Conservation (phyloP, 2,329 filamentous ascomycete genomes). For the Hypoxylon sp. region DNA sequence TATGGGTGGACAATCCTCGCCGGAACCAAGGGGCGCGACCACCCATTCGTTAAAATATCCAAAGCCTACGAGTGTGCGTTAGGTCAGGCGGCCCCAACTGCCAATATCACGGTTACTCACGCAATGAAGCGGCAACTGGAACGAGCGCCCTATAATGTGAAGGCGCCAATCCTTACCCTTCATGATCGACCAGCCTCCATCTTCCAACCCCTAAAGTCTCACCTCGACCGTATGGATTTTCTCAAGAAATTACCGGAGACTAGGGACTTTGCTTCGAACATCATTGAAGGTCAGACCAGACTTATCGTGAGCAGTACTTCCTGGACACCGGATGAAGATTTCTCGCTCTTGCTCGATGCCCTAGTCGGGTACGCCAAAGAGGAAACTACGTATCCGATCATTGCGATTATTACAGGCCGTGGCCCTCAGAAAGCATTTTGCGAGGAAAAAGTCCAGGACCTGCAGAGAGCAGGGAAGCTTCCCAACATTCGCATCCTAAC, state of each 20-base stretch:
- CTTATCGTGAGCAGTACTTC: slow-evolving; percentile 94
- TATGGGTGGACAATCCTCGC: slow-evolving; percentile 95
- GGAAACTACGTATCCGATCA: slow-evolving; percentile 70
- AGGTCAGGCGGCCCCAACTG: slow-evolving; percentile 74
- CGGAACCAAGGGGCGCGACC: slow-evolving; percentile 67
- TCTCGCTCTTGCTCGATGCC: slow-evolving; percentile 86
- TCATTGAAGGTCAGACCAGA: slow-evolving; percentile 71
- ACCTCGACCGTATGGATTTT: slow-evolving; percentile 68
- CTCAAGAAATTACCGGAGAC: slow-evolving; percentile 77
- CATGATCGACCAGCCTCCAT: slow-evolving; percentile 89
- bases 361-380: slow-evolving; percentile 78
- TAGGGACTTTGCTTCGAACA: slow-evolving; percentile 68
- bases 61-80: slow-evolving; percentile 83
- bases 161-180: slow-evolving; percentile 76
- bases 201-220: slow-evolving; percentile 77
- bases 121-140: slow-evolving; percentile 86
- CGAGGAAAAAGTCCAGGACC: slow-evolving; percentile 72
- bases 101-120: slow-evolving; percentile 89
- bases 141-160: slow-evolving; percentile 73
- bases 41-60: slow-evolving; percentile 84
- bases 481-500: slow-evolving; percentile 80
- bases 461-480: slow-evolving; percentile 75
- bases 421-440: slow-evolving; percentile 88
- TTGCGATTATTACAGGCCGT: slow-evolving; percentile 95
- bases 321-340: slow-evolving; percentile 98